A percentile compares a stretch with the other conserved stretches of the same genome.
These are phyloP conservation scores for bread wheat (Triticum aestivum) DNA, from an alignment of 176 grass and related monocot species.

Conservation along the genomic window IWGSC_CS_RefSeq_v2.1 NC_057808.1:553173469-553173968, in stretches of 20 bases:
- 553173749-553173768: constrained; percentile 1
- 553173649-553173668: no score
- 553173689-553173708: background rate
- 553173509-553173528: constrained; percentile 5
- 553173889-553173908: constrained; percentile 41
- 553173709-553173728: constrained; percentile 14
- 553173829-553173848: constrained; percentile 31
- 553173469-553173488: background rate
- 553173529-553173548: background rate
- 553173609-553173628: no score
- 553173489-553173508: constrained; percentile 21
- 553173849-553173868: constrained; percentile 37
- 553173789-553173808: constrained; percentile 38
- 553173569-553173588: background rate
- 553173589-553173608: background rate
- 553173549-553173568: no score
- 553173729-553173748: constrained; percentile 26
- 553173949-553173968: constrained; percentile 22
- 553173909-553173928: constrained; percentile 12
- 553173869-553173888: constrained; percentile 51
- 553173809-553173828: background rate
- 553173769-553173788: constrained; percentile 27
- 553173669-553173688: no score
- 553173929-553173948: constrained; percentile 42
- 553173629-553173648: no score